A percentile compares a stretch with the other conserved stretches of the same genome.
Evolutionary conservation across 2,329 filamentous ascomycete genomes (phyloP).

Genomic region (Fusarium pininemorale): DNA sequence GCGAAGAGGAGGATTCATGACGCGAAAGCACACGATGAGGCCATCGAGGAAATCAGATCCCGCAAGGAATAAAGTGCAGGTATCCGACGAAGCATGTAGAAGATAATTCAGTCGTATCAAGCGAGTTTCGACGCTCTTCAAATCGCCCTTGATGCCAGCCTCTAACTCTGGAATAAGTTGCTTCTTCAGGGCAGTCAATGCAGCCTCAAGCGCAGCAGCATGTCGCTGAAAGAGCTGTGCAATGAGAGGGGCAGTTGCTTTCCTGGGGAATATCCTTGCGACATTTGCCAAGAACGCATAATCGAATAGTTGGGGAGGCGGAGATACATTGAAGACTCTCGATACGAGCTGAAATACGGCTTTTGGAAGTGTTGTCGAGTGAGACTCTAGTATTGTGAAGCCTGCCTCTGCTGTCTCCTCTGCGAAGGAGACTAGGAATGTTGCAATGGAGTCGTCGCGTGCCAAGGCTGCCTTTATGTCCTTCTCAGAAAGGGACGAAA

Average conservation of each 20-base stretch:
- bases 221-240: conserved; percentile 61
- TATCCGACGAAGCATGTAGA: conserved; percentile 66
- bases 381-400: conserved; percentile 48
- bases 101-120: conserved; percentile 71
- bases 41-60: conserved; percentile 90
- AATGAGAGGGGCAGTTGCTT: conserved; percentile 62
- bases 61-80: conserved; percentile 73
- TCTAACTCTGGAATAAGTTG: conserved; percentile 71
- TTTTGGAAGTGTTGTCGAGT: conserved; percentile 63
- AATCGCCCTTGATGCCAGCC: conserved; percentile 63
- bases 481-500: conserved; percentile 66
- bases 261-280: conserved; percentile 72
- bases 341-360: conserved; percentile 71
- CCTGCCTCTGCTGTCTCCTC: conserved; percentile 58
- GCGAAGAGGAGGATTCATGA: conserved; percentile 70
- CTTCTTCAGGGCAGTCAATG: conserved; percentile 68
- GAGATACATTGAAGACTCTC: conserved; percentile 57
- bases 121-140: conserved; percentile 62
- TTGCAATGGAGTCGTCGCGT: conserved; percentile 66
- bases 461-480: conserved; percentile 62
- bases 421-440: conserved; percentile 76
- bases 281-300: conserved; percentile 77
- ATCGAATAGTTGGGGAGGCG: conserved; percentile 62
- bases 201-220: conserved; percentile 60
- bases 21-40: conserved; percentile 70